Conservation (phyloP, 2,329 filamentous ascomycete genomes). For the Ophiostoma populinum region DNA sequence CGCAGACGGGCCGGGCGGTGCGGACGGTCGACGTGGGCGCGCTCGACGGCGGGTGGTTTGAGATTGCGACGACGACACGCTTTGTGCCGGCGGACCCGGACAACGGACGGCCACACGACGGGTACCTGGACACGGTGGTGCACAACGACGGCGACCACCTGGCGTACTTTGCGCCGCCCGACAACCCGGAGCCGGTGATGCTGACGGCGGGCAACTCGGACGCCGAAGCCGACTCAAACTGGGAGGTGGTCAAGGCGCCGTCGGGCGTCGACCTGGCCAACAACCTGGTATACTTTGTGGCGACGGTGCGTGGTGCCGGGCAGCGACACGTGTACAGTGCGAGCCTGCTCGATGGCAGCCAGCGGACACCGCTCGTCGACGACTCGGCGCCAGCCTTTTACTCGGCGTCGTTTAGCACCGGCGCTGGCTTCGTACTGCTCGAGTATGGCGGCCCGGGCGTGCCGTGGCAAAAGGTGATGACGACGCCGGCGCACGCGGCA, state of each 20-base stretch:
- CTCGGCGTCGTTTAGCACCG: slow-evolving; percentile 64
- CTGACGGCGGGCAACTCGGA: slow-evolving; percentile 51
- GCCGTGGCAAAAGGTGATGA: slow-evolving; percentile 82
- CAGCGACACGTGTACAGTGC: slow-evolving; percentile 88
- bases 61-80: slow-evolving; percentile 70
- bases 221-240: slow-evolving; percentile 26
- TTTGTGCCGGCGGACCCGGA: slow-evolving; percentile 71
- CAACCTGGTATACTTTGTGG: slow-evolving; percentile 81
- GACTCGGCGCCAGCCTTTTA: slow-evolving; percentile 62
- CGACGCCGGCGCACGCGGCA: slow-evolving; percentile 45
- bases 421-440: slow-evolving; percentile 68
- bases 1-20: slow-evolving; percentile 59
- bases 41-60: slow-evolving; percentile 95
- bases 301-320: slow-evolving; percentile 72
- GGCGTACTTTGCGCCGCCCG: slow-evolving; percentile 79
- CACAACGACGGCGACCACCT: slow-evolving; percentile 78
- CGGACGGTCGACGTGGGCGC: slow-evolving; percentile 62
- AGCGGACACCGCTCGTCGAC: slow-evolving; percentile 57
- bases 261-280: slow-evolving; percentile 69
- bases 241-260: slow-evolving; percentile 81
- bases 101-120: slow-evolving; percentile 63
- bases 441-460: slow-evolving; percentile 70
- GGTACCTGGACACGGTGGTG: slow-evolving; percentile 84
- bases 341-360: slow-evolving; percentile 63
- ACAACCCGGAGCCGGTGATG: slow-evolving; percentile 65